Evolutionary conservation across 139 green algal genomes (phyloP).

Genomic region (Mesotaenium endlicherianum): DNA sequence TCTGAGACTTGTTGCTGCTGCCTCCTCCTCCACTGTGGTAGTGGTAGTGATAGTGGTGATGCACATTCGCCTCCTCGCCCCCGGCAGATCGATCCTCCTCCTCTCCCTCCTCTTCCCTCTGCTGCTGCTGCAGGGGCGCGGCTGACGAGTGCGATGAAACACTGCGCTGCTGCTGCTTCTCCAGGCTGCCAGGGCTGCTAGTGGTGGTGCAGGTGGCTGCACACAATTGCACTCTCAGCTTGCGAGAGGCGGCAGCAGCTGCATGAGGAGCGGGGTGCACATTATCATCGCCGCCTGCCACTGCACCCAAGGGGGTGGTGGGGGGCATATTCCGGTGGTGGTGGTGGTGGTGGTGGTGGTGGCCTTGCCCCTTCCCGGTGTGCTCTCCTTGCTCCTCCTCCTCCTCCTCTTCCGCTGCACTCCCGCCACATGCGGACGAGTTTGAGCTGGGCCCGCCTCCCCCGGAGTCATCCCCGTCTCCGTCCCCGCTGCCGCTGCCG

Average conservation of each 20-base stretch:
- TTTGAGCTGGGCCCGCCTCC: neutral
- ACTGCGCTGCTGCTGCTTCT: no score
- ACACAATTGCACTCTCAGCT: no score
- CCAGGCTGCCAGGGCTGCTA: no score
- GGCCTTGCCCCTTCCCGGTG: neutral
- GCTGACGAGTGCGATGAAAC: no score
- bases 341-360: no score
- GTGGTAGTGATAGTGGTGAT: slow-evolving; percentile 18
- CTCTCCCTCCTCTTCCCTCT: neutral
- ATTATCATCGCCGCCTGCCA: no score
- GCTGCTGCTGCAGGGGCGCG: neutral
- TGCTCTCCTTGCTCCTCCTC: neutral
- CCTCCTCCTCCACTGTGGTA: neutral
- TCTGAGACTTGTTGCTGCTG: neutral
- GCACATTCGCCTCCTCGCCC: neutral
- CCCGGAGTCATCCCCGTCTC: neutral
- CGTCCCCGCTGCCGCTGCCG: neutral
- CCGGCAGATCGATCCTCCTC: neutral
- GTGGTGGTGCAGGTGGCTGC: no score
- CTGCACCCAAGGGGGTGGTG: no score
- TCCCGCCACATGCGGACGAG: neutral
- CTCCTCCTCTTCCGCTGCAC: neutral
- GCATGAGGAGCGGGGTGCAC: no score
- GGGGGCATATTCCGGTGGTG: no score
- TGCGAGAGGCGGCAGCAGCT: no score